Evolutionary conservation across 2,329 filamentous ascomycete species (phyloP).

Genomic region (Sarocladium strictum): DNA sequence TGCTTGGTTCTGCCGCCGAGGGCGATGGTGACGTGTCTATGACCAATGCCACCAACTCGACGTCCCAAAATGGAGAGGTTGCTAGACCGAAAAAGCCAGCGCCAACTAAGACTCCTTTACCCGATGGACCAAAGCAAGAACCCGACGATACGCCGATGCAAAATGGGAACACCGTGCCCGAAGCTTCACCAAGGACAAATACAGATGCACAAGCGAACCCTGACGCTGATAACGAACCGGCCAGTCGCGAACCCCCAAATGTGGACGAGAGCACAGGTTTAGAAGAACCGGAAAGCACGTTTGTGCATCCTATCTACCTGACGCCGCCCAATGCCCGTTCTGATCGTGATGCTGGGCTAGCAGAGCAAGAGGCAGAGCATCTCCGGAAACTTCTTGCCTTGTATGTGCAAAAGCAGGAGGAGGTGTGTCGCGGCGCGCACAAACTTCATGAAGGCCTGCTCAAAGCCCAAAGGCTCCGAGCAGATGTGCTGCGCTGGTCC

Average conservation of each 20-base stretch:
- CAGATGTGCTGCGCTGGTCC: conserved; percentile 66
- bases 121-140: background rate
- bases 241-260: background rate
- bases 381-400: conserved; percentile 66
- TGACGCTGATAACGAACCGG: background rate
- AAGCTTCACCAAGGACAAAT: background rate
- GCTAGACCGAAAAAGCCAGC: background rate
- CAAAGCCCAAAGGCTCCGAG: conserved; percentile 65
- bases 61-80: background rate
- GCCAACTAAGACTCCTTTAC: background rate
- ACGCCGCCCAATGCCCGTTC: conserved; percentile 56
- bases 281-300: conserved; percentile 43
- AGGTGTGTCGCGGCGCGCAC: conserved; percentile 66
- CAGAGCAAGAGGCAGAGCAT: conserved; percentile 69
- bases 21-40: conserved; percentile 17
- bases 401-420: conserved; percentile 82
- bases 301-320: conserved; percentile 69
- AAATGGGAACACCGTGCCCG: conserved; percentile 15
- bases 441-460: conserved; percentile 66
- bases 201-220: background rate
- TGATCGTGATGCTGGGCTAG: conserved; percentile 67
- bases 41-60: background rate
- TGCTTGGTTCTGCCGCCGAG: background rate
- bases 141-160: conserved; percentile 3
- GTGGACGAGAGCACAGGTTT: conserved; percentile 11